Conservation (phyloP, 257 asterid species). For the Solanum pinnatisectum region DNA sequence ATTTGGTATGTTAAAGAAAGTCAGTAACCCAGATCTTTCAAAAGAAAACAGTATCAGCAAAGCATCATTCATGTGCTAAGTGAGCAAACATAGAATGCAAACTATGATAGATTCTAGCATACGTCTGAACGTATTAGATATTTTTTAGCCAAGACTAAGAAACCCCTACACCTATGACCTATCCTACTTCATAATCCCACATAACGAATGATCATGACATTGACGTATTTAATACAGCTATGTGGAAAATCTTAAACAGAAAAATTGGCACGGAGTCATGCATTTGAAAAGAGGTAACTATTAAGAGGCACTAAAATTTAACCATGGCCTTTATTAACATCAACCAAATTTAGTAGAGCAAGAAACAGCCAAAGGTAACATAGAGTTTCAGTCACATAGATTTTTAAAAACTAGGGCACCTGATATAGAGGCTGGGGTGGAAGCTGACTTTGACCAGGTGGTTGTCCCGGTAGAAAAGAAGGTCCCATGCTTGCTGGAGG, state of each 20-base stretch:
- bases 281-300: background rate
- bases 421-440: constrained; percentile 59
- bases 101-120: background rate
- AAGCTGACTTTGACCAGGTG: constrained; percentile 55
- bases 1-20: background rate
- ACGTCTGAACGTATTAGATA: background rate
- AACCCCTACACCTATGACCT: background rate
- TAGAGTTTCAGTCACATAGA: background rate
- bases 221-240: background rate
- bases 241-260: background rate
- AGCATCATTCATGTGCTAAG: background rate
- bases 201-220: background rate
- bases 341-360: background rate
- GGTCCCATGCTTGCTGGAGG: constrained; percentile 61
- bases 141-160: background rate
- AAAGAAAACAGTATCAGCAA: background rate
- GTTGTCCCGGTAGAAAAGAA: constrained; percentile 67
- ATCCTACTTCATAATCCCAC: background rate
- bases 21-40: background rate
- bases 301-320: background rate
- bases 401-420: constrained; percentile 28
- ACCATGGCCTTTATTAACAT: background rate
- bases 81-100: background rate
- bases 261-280: background rate
- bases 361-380: background rate